Conservation (phyloP, 2,329 filamentous ascomycete species). For the Aspergillus quadrilineatus region DNA sequence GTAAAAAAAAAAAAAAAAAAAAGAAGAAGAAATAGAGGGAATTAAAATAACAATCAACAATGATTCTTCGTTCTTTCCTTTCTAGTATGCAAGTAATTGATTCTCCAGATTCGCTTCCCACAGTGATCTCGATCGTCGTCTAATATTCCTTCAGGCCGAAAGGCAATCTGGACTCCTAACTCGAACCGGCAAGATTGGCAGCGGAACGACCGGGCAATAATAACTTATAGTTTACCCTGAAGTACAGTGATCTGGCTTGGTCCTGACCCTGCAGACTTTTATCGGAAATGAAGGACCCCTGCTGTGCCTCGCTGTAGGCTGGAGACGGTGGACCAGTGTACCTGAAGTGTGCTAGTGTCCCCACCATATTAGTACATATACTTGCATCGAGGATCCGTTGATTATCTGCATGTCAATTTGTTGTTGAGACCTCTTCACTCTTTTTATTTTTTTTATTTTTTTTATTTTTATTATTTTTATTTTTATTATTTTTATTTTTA, state of each 20-base stretch:
- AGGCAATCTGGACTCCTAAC: background rate
- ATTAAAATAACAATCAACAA: too few relatives aligned
- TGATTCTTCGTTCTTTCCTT: background rate
- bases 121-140: constrained; percentile 2
- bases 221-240: too few relatives aligned
- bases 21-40: too few relatives aligned
- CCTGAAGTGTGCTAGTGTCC: background rate
- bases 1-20: too few relatives aligned
- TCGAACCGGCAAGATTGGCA: background rate
- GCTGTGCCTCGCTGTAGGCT: background rate
- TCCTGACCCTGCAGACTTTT: background rate
- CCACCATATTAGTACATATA: background rate
- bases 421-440: background rate
- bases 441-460: background rate
- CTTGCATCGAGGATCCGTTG: background rate
- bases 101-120: background rate
- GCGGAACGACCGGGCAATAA: background rate
- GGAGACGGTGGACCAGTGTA: background rate
- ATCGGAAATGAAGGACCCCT: background rate
- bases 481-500: too few relatives aligned
- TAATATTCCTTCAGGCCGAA: background rate
- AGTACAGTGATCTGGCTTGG: too few relatives aligned
- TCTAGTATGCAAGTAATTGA: too few relatives aligned
- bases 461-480: too few relatives aligned
- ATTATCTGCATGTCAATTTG: background rate